Evolutionary conservation across 2,329 filamentous ascomycete species (phyloP).

Genomic region (Sporothrix dimorphospora): DNA sequence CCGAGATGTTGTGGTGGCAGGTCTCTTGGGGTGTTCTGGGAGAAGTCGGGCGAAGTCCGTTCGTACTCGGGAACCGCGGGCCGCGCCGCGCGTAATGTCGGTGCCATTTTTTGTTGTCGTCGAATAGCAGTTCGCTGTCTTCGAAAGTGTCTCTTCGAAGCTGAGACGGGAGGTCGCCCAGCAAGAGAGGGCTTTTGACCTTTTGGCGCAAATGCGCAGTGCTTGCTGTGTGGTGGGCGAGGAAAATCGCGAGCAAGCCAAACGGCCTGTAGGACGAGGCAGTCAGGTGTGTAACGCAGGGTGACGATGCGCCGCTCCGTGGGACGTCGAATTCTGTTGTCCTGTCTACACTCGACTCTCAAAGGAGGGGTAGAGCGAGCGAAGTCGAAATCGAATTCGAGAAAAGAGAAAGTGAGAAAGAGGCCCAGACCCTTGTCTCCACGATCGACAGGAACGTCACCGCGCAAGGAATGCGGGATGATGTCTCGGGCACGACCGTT

Average conservation of each 20-base stretch:
- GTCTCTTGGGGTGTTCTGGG: background rate
- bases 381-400: background rate
- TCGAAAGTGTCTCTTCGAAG: too few species aligned
- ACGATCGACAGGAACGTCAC: slow-evolving; percentile 12
- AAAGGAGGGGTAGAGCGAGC: background rate
- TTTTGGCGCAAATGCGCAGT: background rate
- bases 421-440: background rate
- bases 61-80: background rate
- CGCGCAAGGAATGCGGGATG: slow-evolving; percentile 19
- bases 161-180: background rate
- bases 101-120: slow-evolving; percentile 1
- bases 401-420: background rate
- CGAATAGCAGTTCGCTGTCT: background rate
- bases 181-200: too few species aligned
- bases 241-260: background rate
- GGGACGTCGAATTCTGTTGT: slow-evolving; percentile 1
- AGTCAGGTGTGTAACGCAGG: slow-evolving; percentile 10
- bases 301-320: background rate
- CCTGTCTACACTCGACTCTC: background rate
- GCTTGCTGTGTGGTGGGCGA: background rate
- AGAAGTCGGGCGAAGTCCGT: background rate
- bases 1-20: background rate
- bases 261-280: background rate
- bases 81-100: slow-evolving; percentile 11
- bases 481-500: slow-evolving; percentile 15